phyloP scores from a whole-genome alignment of 192 early-diverging fungal genomes.

The Funneliformis geosporum region DNA sequence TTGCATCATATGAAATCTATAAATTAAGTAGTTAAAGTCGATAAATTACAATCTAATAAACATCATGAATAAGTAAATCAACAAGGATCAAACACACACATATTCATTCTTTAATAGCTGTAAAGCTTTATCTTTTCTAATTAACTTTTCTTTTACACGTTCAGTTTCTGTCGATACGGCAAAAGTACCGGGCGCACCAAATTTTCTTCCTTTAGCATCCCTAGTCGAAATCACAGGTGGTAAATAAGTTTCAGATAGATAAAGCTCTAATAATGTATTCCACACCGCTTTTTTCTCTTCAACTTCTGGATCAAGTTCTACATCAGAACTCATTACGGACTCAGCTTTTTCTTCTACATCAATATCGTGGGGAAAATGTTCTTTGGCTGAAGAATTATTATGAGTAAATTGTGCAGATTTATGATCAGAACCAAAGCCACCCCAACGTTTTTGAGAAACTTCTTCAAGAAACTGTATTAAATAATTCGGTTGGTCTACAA shows the following conservation, averaged over 20 bases:
- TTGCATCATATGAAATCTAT: constrained; percentile 77
- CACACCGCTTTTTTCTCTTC: constrained; percentile 78
- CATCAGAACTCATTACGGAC: constrained; percentile 19
- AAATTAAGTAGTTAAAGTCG: not conserved
- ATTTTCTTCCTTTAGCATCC: constrained; percentile 30
- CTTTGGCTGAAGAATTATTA: constrained; percentile 30
- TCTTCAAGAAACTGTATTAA: constrained; percentile 83
- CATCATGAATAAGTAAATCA: not conserved
- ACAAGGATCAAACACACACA: not conserved
- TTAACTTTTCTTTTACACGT: constrained; percentile 35
- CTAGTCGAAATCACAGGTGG: constrained; percentile 10
- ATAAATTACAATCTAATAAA: not conserved
- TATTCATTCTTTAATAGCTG: constrained; percentile 67
- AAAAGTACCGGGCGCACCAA: constrained; percentile 24
- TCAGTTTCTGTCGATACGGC: constrained; percentile 24
- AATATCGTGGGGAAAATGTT: constrained; percentile 10
- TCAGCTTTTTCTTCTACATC: constrained; percentile 39
- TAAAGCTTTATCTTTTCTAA: constrained; percentile 64
- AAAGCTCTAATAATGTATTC: constrained; percentile 91
- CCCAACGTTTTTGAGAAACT: constrained; percentile 80
- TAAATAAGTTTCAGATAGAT: constrained; percentile 49
- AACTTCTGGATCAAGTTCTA: constrained; percentile 39
- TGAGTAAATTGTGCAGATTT: constrained; percentile 29
- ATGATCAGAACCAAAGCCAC: constrained; percentile 13
- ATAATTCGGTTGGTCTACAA: constrained; percentile 81